Base-by-base conservation (phyloP, 208 protist species). In the Endotrypanum monterogeii region DNA sequence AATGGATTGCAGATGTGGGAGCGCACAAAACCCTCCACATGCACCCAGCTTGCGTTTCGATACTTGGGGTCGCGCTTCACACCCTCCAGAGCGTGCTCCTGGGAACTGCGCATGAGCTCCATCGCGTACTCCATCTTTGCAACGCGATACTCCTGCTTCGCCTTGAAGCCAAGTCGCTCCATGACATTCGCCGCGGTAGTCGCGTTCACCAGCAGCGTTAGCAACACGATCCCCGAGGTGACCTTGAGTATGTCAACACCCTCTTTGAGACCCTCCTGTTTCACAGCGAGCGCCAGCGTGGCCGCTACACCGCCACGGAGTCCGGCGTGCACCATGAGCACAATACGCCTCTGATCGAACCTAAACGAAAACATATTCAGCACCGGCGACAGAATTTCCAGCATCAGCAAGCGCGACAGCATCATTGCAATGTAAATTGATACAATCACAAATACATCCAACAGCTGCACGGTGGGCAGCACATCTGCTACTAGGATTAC, bases 241-340 rank as follows among this genome's bases (percentile, higher is more conserved):
- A 95, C 60, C 66, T 93, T 91, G 28, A 95, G 67, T 30, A 95
- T 86, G 35, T 70, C 57, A 14, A 87, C 83, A 48, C 88, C 90
- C 51, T 86, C 82, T 16, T 79, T 78, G 46, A 93, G 69, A 46
- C 80, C 82, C n/a, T 73, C 71, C 65, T 90, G 83, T 69, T 79
- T 77, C 32, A 96, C 84, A 32, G 83, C 89, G 12, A 97, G 79
- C 7, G 91, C 93, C 32, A 97, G 82, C 6, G 90, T 92, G 5
- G 87, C 82, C 11, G 89, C 88, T 11, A 97, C 93, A 18, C 89
- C 93, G 50, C 93, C 93, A 51, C 93, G 88, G 61, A 97, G 83
- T 11, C 93, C 93, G 28, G 89, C 84, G 77, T 92, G 88, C 60
- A 82, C 74, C 41, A 95, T 60, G 57, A 97, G 78, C 60, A 76